Conservation (phyloP, 1,139 yeast species). For the Magnusiomyces sp. region DNA sequence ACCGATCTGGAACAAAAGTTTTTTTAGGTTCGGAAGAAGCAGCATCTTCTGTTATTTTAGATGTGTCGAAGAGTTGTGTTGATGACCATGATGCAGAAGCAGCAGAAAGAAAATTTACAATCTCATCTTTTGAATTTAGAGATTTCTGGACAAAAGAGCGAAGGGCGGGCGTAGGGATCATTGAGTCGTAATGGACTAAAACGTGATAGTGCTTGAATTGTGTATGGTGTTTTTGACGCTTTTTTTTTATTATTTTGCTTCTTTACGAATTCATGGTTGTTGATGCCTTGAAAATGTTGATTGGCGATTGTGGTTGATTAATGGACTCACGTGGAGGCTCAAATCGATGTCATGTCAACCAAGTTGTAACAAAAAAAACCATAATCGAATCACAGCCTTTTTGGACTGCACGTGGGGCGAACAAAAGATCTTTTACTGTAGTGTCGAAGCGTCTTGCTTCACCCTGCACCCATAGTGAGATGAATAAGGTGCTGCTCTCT, state of each 20-base stretch:
- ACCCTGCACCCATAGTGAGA: no score
- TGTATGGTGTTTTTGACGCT: not conserved
- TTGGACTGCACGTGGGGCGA: no score
- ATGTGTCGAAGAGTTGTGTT: conserved; percentile 16
- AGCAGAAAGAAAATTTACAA: conserved; percentile 16
- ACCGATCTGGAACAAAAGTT: conserved; percentile 16
- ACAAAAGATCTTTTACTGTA: no score
- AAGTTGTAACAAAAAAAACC: no score
- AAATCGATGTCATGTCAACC: no score
- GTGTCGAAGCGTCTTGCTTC: no score
- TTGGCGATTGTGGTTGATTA: not conserved
- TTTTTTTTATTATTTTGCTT: not conserved
- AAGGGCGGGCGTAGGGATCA: no score
- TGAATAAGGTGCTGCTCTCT: no score
- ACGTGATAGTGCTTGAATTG: no score
- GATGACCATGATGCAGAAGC: conserved; percentile 25
- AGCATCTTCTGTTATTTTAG: not conserved
- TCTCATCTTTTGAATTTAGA: conserved; percentile 14
- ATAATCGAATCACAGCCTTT: no score
- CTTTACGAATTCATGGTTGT: not conserved
- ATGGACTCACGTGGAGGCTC: not conserved
- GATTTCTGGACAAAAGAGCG: conserved; percentile 9
- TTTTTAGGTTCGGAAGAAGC: not conserved
- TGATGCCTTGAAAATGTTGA: not conserved
- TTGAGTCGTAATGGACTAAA: no score